These are phyloP conservation scores for Hyaloscypha bicolor DNA, from an alignment of 495 filamentous ascomycete species.

Conservation along the genomic window DNA sequence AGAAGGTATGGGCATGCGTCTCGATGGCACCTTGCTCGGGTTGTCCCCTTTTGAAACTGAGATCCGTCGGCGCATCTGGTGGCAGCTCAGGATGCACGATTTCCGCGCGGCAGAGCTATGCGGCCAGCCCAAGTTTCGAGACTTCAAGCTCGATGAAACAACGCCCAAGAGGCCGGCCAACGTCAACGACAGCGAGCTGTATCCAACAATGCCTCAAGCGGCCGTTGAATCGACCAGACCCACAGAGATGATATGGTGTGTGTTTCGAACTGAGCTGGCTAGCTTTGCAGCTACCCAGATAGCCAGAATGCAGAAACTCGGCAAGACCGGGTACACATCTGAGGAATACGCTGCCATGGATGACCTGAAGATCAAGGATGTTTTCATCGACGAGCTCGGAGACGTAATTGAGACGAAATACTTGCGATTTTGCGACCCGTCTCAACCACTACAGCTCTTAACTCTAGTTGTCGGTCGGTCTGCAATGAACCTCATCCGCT, in stretches of 20 bases:
- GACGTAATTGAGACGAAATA: constrained; percentile 68
- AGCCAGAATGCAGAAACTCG: constrained; percentile 29
- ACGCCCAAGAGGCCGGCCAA: constrained; percentile 72
- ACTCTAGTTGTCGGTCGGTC: constrained; percentile 66
- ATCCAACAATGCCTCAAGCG: constrained; percentile 61
- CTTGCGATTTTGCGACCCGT: constrained; percentile 58
- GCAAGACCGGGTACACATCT: constrained; percentile 16
- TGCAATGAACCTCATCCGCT: constrained; percentile 45
- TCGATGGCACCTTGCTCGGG: constrained; percentile 72
- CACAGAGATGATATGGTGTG: constrained; percentile 77
- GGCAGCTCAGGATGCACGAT: constrained; percentile 76
- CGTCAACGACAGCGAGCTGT: constrained; percentile 77
- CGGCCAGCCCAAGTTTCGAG: constrained; percentile 69
- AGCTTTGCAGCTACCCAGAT: constrained; percentile 28
- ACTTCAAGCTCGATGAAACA: constrained; percentile 65
- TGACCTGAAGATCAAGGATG: constrained; percentile 53
- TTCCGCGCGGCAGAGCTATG: constrained; percentile 78
- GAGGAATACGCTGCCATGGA: constrained; percentile 18
- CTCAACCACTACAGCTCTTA: constrained; percentile 67
- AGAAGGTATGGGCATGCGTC: constrained; percentile 75
- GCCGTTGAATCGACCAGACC: constrained; percentile 63
- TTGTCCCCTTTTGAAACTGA: constrained; percentile 78
- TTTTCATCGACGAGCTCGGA: constrained; percentile 65
- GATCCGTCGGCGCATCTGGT: constrained; percentile 83
- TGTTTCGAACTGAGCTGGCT: constrained; percentile 67